Conservation (phyloP, 805 yeast species). For the Candida krabiensis region DNA sequence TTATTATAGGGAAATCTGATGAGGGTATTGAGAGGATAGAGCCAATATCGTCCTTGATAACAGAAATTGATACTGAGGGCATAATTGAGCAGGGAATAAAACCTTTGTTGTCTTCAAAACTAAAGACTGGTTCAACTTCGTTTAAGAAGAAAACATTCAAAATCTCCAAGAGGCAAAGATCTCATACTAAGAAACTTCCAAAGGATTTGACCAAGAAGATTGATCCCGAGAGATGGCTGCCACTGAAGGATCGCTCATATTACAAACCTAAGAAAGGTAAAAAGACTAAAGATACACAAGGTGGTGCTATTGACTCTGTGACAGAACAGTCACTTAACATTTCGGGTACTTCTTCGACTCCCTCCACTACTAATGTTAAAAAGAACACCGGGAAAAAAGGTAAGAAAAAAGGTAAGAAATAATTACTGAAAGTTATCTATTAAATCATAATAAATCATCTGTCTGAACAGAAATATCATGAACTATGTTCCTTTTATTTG, state of each 20-base stretch:
- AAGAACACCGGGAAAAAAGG: slow-evolving; percentile 21
- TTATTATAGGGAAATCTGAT: slow-evolving; percentile 17
- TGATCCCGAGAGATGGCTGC: slow-evolving; percentile 88
- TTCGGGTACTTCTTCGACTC: slow-evolving; percentile 15
- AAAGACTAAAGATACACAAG: slow-evolving; percentile 58
- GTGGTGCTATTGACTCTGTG: slow-evolving; percentile 52
- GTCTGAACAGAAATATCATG: too few species aligned
- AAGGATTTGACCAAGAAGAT: slow-evolving; percentile 30
- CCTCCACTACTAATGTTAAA: slow-evolving; percentile 12
- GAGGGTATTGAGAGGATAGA: slow-evolving; percentile 22
- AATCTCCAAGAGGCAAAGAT: slow-evolving; percentile 24
- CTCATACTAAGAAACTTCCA: slow-evolving; percentile 29
- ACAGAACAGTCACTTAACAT: slow-evolving; percentile 39
- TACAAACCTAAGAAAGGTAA: slow-evolving; percentile 78
- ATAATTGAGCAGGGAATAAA: slow-evolving; percentile 30
- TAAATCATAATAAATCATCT: too few species aligned
- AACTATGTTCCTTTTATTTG: too few species aligned
- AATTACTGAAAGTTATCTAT: slow-evolving; percentile 2
- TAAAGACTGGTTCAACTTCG: slow-evolving; percentile 5
- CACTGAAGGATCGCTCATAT: slow-evolving; percentile 79
- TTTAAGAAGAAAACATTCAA: slow-evolving; percentile 18
- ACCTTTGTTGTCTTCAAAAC: slow-evolving; percentile 22
- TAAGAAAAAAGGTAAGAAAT: slow-evolving; percentile 33
- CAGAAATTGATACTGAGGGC: slow-evolving; percentile 32
- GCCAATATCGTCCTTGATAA: slow-evolving; percentile 26